A percentile compares a stretch with the other conserved stretches of the same genome.
phyloP scores from a whole-genome alignment of 2,329 filamentous ascomycete species.

The Fusarium sp. region DNA sequence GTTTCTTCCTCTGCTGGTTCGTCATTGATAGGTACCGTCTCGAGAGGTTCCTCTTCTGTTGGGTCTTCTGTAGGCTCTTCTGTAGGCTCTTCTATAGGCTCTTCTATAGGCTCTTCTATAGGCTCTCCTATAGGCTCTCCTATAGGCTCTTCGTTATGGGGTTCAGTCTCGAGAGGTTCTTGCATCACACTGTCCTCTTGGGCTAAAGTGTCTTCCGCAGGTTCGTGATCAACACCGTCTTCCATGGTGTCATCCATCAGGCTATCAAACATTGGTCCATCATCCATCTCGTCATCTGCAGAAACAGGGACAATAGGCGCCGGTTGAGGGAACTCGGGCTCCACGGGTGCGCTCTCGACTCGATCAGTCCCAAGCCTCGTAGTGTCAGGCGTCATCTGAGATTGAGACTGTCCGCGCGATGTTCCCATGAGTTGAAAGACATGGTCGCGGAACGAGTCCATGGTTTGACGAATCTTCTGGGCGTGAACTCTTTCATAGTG shows the following conservation, averaged over 20 bases:
- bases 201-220: neutral
- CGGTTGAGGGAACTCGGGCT: neutral
- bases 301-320: neutral
- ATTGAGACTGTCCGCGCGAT: neutral
- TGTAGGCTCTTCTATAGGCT: neutral
- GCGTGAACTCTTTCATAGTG: neutral
- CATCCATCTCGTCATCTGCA: neutral
- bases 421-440: neutral
- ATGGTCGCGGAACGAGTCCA: neutral
- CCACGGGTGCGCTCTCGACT: neutral
- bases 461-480: neutral
- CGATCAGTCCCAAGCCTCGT: neutral
- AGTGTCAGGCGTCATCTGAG: neutral
- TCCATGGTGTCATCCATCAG: neutral
- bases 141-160: neutral
- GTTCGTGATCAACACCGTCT: neutral
- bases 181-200: neutral
- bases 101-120: too few species aligned
- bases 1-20: neutral
- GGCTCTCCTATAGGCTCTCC: too few species aligned
- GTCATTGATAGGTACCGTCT: neutral
- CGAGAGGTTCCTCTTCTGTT: neutral
- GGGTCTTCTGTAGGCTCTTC: neutral
- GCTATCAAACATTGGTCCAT: neutral
- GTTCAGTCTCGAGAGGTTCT: neutral